Percentiles rank a stretch among this genome's conserved stretches.
phyloP scores from a whole-genome alignment of 1,139 yeast genomes.

The Yamadazyma jaroonii region DNA sequence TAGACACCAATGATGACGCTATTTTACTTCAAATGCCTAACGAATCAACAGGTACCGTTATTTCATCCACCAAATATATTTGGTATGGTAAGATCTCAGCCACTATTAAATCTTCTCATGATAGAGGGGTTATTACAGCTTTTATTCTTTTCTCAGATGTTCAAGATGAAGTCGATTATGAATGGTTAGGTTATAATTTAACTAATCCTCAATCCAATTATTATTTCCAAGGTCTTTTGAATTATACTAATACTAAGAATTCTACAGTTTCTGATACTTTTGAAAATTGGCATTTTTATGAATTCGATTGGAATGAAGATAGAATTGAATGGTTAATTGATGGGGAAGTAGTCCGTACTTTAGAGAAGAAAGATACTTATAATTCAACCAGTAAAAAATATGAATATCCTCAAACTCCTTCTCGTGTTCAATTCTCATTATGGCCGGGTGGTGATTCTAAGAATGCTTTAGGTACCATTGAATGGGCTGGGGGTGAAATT shows the following conservation, averaged over 20 bases:
- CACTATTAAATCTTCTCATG: conserved; percentile 68
- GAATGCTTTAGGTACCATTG: conserved; percentile 72
- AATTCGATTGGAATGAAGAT: conserved; percentile 82
- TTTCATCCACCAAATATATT: conserved; percentile 73
- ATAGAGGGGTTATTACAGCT: conserved; percentile 82
- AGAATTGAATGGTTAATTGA: conserved; percentile 70
- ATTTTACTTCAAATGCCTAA: conserved; percentile 76
- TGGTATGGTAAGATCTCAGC: conserved; percentile 87
- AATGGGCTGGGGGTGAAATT: conserved; percentile 91
- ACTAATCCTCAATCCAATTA: conserved; percentile 69
- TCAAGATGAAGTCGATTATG: conserved; percentile 88
- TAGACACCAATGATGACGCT: conserved; percentile 53
- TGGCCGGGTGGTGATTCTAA: conserved; percentile 88
- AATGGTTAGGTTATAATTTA: conserved; percentile 75
- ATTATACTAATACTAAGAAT: conserved; percentile 60
- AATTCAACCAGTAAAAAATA: conserved; percentile 60
- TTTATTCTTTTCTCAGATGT: conserved; percentile 80
- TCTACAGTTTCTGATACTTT: conserved; percentile 52
- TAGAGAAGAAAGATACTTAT: conserved; percentile 62
- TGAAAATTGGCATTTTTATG: conserved; percentile 71
- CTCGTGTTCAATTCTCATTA: conserved; percentile 77
- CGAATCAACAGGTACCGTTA: conserved; percentile 72
- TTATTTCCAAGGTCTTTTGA: conserved; percentile 70
- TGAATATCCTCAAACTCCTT: conserved; percentile 87
- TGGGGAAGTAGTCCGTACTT: conserved; percentile 65